These are phyloP conservation scores for Colletotrichum acutatum DNA, from an alignment of 2,329 filamentous ascomycete genomes.

Conservation along the genomic window DNA sequence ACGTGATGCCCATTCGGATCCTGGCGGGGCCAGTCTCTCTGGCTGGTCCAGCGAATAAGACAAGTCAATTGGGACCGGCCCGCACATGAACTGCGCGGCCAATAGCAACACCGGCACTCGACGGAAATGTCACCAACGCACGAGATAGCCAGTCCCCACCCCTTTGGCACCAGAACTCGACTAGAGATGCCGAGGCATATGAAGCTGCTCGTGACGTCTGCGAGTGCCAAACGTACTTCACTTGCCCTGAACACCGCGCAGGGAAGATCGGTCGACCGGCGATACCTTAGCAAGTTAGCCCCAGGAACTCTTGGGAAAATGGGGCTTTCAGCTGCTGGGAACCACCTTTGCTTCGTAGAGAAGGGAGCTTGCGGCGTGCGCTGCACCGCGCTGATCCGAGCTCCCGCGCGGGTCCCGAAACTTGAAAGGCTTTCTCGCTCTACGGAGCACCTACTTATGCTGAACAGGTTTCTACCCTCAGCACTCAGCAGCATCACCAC, in stretches of 20 bases:
- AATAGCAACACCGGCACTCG: background rate
- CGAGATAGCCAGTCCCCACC: background rate
- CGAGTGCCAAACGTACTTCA: too few relatives aligned
- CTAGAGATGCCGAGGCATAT: constrained; percentile 20
- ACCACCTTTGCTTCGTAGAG: background rate
- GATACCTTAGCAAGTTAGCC: background rate
- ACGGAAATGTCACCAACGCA: background rate
- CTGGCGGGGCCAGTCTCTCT: background rate
- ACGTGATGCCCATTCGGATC: background rate
- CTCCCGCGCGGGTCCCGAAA: background rate
- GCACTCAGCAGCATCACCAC: background rate
- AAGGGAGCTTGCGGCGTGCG: background rate
- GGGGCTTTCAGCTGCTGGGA: constrained; percentile 11
- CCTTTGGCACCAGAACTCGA: background rate
- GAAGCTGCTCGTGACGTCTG: background rate
- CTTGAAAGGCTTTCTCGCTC: background rate
- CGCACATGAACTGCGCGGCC: background rate
- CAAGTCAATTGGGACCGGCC: background rate
- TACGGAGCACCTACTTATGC: too few relatives aligned
- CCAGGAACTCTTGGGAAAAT: background rate
- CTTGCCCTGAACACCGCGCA: background rate
- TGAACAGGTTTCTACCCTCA: background rate
- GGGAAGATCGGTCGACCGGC: background rate
- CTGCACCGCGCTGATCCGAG: background rate
- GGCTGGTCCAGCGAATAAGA: background rate